Percentiles rank a stretch among this genome's conserved stretches.
Conservation (phyloP, 768 basidiomycete species). For the Auricularia sp. region DNA sequence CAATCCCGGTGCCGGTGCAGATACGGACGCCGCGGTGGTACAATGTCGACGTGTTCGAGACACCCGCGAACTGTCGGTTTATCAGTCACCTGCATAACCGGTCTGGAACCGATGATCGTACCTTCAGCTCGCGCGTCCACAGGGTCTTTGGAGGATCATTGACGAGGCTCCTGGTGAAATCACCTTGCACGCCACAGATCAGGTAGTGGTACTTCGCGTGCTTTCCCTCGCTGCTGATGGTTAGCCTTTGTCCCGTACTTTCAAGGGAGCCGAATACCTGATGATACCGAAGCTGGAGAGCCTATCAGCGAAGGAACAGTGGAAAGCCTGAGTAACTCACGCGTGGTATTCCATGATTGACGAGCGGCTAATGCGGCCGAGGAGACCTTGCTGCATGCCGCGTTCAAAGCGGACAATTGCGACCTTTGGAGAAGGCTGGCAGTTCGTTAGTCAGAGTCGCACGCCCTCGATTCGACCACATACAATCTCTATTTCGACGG, state of each 20-base stretch:
- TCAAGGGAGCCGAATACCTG: background rate
- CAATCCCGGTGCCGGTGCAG: slow-evolving; percentile 75
- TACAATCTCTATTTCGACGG: slow-evolving; percentile 67
- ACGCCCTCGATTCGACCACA: slow-evolving; percentile 17
- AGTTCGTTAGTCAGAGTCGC: background rate
- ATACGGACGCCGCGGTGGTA: slow-evolving; percentile 74
- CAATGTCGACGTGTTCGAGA: slow-evolving; percentile 71
- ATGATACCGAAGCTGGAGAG: slow-evolving; percentile 8
- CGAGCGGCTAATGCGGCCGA: slow-evolving; percentile 63
- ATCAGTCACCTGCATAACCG: slow-evolving; percentile 4
- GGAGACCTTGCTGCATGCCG: slow-evolving; percentile 76
- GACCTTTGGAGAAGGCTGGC: slow-evolving; percentile 67
- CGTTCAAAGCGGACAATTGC: slow-evolving; percentile 70
- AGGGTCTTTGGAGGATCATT: slow-evolving; percentile 56
- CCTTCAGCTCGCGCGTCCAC: slow-evolving; percentile 78
- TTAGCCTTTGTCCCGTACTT: slow-evolving; percentile 5
- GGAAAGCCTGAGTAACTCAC: slow-evolving; percentile 44
- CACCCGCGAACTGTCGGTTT: slow-evolving; percentile 54
- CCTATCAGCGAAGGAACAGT: background rate
- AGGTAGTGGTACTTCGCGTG: slow-evolving; percentile 72
- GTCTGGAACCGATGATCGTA: slow-evolving; percentile 16
- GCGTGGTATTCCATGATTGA: slow-evolving; percentile 76
- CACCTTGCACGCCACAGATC: slow-evolving; percentile 74
- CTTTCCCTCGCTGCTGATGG: slow-evolving; percentile 45
- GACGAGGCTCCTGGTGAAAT: slow-evolving; percentile 68